Evolutionary conservation across 2,329 filamentous ascomycete genomes (phyloP).

Genomic region (Microdochium nivale): DNA sequence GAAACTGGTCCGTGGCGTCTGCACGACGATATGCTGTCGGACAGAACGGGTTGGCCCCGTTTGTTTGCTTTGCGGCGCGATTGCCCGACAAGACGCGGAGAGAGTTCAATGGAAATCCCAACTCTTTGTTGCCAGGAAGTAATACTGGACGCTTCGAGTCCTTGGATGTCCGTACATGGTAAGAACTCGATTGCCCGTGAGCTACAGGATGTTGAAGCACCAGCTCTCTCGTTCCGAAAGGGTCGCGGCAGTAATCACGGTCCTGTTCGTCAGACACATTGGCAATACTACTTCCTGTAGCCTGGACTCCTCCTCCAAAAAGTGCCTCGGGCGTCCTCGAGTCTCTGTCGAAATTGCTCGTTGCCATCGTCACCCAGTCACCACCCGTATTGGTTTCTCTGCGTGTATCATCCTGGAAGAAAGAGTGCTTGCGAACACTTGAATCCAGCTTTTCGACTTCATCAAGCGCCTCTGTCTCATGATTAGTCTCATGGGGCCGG

Average conservation of each 20-base stretch:
- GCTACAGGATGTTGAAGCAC: constrained; percentile 10
- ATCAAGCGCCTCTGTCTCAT: background rate
- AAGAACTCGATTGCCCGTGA: background rate
- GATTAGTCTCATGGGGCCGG: background rate
- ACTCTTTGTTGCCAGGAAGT: background rate
- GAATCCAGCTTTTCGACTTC: background rate
- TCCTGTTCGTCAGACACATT: constrained; percentile 29
- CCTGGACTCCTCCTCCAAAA: constrained; percentile 7
- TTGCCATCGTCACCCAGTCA: background rate
- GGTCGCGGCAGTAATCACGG: background rate
- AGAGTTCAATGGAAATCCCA: background rate
- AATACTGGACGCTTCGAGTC: background rate
- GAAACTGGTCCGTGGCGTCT: constrained; percentile 7
- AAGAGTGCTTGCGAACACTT: background rate
- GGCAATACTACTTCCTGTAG: constrained; percentile 33
- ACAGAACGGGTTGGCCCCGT: constrained; percentile 9
- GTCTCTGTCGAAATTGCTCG: background rate
- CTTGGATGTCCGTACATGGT: background rate
- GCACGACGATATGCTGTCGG: constrained; percentile 4
- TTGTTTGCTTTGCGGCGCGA: background rate
- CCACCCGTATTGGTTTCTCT: background rate
- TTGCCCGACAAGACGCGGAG: background rate
- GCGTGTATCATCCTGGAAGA: background rate
- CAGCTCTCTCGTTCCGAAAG: constrained; percentile 8
- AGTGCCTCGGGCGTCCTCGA: background rate